Percentiles rank a stretch among this genome's conserved stretches.
Evolutionary conservation across 495 filamentous ascomycete genomes (phyloP).

Genomic region (Saxophila tyrrhenica): DNA sequence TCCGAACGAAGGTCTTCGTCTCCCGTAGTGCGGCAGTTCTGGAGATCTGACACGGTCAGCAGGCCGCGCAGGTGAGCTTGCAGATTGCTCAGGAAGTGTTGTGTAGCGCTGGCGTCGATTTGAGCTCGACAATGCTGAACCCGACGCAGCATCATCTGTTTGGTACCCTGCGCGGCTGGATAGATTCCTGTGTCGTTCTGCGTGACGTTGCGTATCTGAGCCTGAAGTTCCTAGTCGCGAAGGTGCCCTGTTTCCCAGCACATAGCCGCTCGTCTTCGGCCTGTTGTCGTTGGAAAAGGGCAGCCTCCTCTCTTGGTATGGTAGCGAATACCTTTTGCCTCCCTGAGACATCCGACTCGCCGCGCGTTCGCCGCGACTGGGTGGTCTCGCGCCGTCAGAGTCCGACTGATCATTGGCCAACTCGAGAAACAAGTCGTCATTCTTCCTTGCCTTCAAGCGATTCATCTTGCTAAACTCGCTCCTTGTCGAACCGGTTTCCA

Average conservation of each 20-base stretch:
- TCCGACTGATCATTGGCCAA: constrained; percentile 10
- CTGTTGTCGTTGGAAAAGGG: constrained; percentile 6
- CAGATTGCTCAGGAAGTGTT: not conserved
- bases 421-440: constrained; percentile 17
- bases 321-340: constrained; percentile 13
- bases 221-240: constrained; percentile 2
- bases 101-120: constrained; percentile 1
- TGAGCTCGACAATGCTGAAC: constrained; percentile 8
- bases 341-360: constrained; percentile 4
- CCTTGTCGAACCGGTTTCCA: not conserved
- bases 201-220: constrained; percentile 6
- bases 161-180: not conserved
- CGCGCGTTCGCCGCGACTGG: constrained; percentile 1
- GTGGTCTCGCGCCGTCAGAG: constrained; percentile 1
- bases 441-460: not conserved
- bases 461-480: not conserved
- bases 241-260: not conserved
- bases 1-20: constrained; percentile 16
- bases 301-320: not conserved
- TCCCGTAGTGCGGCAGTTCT: constrained; percentile 14
- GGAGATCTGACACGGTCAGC: constrained; percentile 3
- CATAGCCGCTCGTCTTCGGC: constrained; percentile 12
- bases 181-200: not conserved
- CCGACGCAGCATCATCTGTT: constrained; percentile 3
- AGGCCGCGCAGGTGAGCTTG: constrained; percentile 2